These are phyloP conservation scores for Cynanchum wilfordii DNA, from an alignment of 257 asterid species.

Conservation along the genomic window DNA sequence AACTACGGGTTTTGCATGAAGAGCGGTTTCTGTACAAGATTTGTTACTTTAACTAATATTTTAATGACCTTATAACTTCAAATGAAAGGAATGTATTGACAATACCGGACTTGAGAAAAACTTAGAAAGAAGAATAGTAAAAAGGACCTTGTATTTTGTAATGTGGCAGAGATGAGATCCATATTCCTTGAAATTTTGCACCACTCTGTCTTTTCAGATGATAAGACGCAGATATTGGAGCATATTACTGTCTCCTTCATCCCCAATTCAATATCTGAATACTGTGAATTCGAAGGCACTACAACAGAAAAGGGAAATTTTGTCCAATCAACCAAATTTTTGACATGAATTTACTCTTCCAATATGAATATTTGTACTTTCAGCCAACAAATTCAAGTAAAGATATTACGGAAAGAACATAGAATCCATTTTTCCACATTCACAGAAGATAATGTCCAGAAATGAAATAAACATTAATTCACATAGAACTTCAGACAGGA, in stretches of 20 bases:
- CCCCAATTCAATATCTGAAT: conserved; percentile 63
- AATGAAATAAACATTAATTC: neutral
- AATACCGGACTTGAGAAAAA: neutral
- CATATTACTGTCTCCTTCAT: conserved; percentile 43
- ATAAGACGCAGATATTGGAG: conserved; percentile 43
- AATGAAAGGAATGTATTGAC: neutral
- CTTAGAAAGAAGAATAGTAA: neutral
- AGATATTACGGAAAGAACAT: neutral
- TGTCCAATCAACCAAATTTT: conserved; percentile 10
- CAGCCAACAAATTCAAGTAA: neutral
- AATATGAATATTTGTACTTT: neutral
- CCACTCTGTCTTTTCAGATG: conserved; percentile 60
- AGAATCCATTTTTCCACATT: too few species aligned
- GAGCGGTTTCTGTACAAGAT: neutral
- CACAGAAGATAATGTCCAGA: neutral
- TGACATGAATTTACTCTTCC: neutral
- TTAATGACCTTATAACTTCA: neutral
- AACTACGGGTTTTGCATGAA: neutral
- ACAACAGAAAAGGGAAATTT: conserved; percentile 26
- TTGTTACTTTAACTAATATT: neutral
- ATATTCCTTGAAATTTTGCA: conserved; percentile 77
- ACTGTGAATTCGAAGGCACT: conserved; percentile 59
- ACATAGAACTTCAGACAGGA: neutral
- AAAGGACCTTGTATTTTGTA: conserved; percentile 58
- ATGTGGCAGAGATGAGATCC: conserved; percentile 59